These are phyloP conservation scores for Exophiala dermatitidis DNA, from an alignment of 2,329 filamentous ascomycete genomes.

Conservation along the genomic window DNA sequence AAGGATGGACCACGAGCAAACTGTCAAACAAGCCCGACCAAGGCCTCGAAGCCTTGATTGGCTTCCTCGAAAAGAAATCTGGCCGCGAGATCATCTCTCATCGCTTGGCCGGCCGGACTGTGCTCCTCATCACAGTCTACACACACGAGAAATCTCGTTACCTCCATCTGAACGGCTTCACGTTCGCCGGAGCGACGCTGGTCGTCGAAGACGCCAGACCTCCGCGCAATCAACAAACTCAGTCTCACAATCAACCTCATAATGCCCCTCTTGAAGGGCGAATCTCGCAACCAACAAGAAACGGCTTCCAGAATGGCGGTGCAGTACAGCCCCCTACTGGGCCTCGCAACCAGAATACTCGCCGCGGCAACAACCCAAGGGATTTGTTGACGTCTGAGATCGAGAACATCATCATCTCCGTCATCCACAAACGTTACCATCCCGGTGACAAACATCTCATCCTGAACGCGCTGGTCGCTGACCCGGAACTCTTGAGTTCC, in stretches of 20 bases:
- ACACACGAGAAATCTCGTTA: slow-evolving; percentile 23
- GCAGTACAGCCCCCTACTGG: slow-evolving; percentile 10
- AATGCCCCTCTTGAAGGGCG: background rate
- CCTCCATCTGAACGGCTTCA: slow-evolving; percentile 60
- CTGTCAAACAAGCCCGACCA: slow-evolving; percentile 60
- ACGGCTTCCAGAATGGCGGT: slow-evolving; percentile 9
- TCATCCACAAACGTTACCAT: slow-evolving; percentile 70
- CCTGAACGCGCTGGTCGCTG: slow-evolving; percentile 67
- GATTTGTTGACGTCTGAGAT: slow-evolving; percentile 32
- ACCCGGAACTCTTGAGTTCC: slow-evolving; percentile 63
- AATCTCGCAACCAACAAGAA: slow-evolving; percentile 9
- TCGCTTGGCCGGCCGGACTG: slow-evolving; percentile 15
- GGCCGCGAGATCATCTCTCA: slow-evolving; percentile 44
- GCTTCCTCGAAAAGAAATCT: slow-evolving; percentile 66
- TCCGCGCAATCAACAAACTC: slow-evolving; percentile 6
- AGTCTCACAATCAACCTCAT: slow-evolving; percentile 10
- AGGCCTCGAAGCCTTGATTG: slow-evolving; percentile 57
- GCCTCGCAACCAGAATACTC: slow-evolving; percentile 6
- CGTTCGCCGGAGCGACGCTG: slow-evolving; percentile 59
- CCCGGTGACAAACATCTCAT: slow-evolving; percentile 66
- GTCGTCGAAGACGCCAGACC: slow-evolving; percentile 42
- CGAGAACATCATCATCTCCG: slow-evolving; percentile 30
- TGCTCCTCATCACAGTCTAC: slow-evolving; percentile 23
- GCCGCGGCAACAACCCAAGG: slow-evolving; percentile 2
- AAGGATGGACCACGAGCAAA: slow-evolving; percentile 62